Percentiles rank a stretch among this genome's conserved stretches.
These are phyloP conservation scores for Didymella arachidicola DNA, from an alignment of 2,329 filamentous ascomycete species.

Conservation along the genomic window DNA sequence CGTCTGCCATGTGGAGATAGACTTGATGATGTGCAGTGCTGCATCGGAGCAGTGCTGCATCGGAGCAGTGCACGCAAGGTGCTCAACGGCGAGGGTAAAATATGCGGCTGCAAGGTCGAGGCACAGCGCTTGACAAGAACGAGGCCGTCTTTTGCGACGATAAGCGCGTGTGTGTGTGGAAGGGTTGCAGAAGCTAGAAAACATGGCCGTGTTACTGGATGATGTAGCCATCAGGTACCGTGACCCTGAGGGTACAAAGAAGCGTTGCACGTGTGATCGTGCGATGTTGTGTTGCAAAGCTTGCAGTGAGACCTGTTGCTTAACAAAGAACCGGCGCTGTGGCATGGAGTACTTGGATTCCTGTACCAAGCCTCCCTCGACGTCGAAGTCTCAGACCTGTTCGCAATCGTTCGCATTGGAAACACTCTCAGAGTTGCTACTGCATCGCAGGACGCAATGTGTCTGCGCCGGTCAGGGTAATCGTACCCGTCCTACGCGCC, in stretches of 20 bases:
- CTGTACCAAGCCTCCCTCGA: conserved; percentile 10
- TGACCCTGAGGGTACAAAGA: conserved; percentile 14
- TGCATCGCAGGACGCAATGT: conserved; percentile 7
- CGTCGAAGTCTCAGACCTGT: conserved; percentile 8
- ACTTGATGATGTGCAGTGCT: conserved; percentile 37
- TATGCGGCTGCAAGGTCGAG: conserved; percentile 26
- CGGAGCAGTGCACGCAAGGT: conserved; percentile 20
- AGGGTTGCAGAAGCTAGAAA: conserved; percentile 14
- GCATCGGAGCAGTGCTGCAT: conserved; percentile 21
- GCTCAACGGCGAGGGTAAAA: conserved; percentile 26
- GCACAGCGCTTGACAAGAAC: conserved; percentile 38
- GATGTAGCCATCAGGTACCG: conserved; percentile 14
- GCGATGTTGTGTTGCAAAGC: conserved; percentile 12
- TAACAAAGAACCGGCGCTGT: conserved; percentile 8
- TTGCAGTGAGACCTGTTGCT: conserved; percentile 16
- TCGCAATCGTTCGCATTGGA: conserved; percentile 12
- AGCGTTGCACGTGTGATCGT: conserved; percentile 17
- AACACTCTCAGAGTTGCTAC: not conserved
- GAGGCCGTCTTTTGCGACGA: conserved; percentile 13
- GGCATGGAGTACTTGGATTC: conserved; percentile 15
- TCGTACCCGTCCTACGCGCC: conserved; percentile 36
- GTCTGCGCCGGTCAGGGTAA: conserved; percentile 15
- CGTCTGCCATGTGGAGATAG: conserved; percentile 27
- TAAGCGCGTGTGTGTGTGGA: not conserved
- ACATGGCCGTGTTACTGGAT: conserved; percentile 3